A percentile compares a stretch with the other conserved stretches of the same genome.
phyloP scores from a whole-genome alignment of 2,329 filamentous ascomycete species.

The Lasiodiplodia hormozganensis region DNA sequence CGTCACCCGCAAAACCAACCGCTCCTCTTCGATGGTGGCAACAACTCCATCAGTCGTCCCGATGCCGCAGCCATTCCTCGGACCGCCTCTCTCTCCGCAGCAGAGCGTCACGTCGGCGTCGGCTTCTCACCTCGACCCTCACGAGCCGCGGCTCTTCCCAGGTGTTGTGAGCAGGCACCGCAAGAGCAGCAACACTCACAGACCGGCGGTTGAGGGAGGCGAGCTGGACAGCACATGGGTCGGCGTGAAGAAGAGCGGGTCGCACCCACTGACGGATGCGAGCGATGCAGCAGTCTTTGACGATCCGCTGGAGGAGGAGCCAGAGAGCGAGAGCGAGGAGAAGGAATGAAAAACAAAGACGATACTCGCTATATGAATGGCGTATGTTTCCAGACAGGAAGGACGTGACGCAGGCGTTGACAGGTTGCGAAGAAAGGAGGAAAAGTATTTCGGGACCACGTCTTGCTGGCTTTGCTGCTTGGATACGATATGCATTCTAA shows the following conservation, averaged over 20 bases:
- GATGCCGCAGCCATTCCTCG: constrained; percentile 28
- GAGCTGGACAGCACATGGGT: constrained; percentile 16
- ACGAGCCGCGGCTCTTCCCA: constrained; percentile 74
- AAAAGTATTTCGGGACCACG: not conserved
- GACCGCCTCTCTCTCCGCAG: constrained; percentile 32
- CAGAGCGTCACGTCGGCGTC: constrained; percentile 36
- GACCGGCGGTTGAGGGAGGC: not conserved
- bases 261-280: constrained; percentile 14
- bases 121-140: constrained; percentile 50
- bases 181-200: constrained; percentile 38
- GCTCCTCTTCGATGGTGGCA: constrained; percentile 26
- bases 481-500: constrained; percentile 16
- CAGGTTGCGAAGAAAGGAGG: not conserved
- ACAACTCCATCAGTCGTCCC: constrained; percentile 20
- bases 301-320: constrained; percentile 25
- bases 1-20: constrained; percentile 2
- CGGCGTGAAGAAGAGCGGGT: constrained; percentile 16
- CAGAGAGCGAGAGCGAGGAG: constrained; percentile 1
- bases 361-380: not conserved
- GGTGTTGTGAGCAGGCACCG: constrained; percentile 65
- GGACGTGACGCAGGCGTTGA: not conserved
- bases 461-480: not conserved
- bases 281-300: constrained; percentile 25
- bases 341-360: not conserved
- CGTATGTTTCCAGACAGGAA: not conserved